Evolutionary conservation across 148 eudicot species (phyloP).

Genomic region (Rhododendron mucronatum): DNA sequence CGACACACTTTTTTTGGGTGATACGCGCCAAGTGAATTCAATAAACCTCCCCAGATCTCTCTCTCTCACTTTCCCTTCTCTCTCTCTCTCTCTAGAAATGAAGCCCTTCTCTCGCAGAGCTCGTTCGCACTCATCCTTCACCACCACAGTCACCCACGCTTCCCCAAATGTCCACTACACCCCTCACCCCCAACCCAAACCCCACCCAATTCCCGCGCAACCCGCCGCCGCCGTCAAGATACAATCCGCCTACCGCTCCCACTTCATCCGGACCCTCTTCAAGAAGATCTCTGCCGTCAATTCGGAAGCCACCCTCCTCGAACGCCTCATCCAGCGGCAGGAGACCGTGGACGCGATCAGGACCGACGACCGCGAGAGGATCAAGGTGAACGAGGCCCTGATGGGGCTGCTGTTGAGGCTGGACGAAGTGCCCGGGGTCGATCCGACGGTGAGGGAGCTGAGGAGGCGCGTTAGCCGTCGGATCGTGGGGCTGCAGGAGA

Average conservation of each 20-base stretch:
- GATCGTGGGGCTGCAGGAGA: slow-evolving; percentile 85
- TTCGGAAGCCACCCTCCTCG: slow-evolving; percentile 38
- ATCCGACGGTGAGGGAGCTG: slow-evolving; percentile 57
- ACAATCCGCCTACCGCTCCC: slow-evolving; percentile 65
- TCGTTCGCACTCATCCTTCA: slow-evolving; percentile 14
- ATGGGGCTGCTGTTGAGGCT: slow-evolving; percentile 60
- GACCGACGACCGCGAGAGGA: slow-evolving; percentile 38
- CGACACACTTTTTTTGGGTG: not conserved
- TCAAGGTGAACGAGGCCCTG: slow-evolving; percentile 63
- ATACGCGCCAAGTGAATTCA: not conserved
- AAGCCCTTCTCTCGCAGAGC: slow-evolving; percentile 23
- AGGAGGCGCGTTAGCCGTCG: slow-evolving; percentile 67
- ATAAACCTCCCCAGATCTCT: not conserved
- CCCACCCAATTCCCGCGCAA: slow-evolving; percentile 17
- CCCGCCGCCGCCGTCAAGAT: slow-evolving; percentile 57
- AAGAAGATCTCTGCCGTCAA: slow-evolving; percentile 48
- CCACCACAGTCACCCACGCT: slow-evolving; percentile 29
- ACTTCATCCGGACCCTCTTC: slow-evolving; percentile 40
- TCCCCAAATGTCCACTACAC: slow-evolving; percentile 31
- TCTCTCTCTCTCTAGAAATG: slow-evolving; percentile 17
- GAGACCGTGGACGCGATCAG: slow-evolving; percentile 80
- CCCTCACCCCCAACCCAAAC: slow-evolving; percentile 8
- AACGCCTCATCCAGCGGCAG: slow-evolving; percentile 68
- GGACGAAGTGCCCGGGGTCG: slow-evolving; percentile 72
- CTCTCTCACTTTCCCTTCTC: not conserved